Evolutionary conservation across 73 alveolate genomes (phyloP), one percentile per base, ranked within the genome.

Genomic region (Uronychia setigera): DNA sequence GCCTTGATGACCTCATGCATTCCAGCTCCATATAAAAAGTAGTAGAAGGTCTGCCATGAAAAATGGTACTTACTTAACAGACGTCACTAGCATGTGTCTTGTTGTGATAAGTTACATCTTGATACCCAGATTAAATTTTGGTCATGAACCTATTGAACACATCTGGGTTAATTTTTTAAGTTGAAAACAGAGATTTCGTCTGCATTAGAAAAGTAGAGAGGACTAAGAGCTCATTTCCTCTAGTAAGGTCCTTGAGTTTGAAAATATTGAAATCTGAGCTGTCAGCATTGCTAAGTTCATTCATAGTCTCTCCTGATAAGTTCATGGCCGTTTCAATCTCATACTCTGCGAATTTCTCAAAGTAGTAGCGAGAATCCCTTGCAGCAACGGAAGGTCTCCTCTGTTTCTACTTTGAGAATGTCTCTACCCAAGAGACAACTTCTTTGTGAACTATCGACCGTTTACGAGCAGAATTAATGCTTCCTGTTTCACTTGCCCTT

Each of bases 1-100:
- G 93, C 83, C 77, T 92, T 91, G 31, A 92, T 94, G 28, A 89
- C 75, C 58, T 92, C 77, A 57, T 27, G 26, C 1, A 82, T 19
- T 27, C 79, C 83, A 14, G 77, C 78, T 1, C 33, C 77, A 11
- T 29, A 30, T 19, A 80, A 33, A 33, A 58, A 74, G 33, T 82
- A 82, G 59, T 74, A 82, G 0, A 78, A 27, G 25, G 78, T 78
- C 33, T 59, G 79, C 29, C n/a, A n/a, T n/a, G n/a, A n/a, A n/a
- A n/a, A n/a, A n/a, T n/a, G n/a, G n/a, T n/a, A n/a, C n/a, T n/a
- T n/a, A n/a, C n/a, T n/a, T 77, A 29, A 27, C 67, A 58, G 0
- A 82, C 89, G 33, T 82, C 89, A 33, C 58, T 29, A 1, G 82
- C 89, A 46, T 82, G 89, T 19, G 82, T 82, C 33, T 82, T 60